Percentiles rank a stretch among this genome's conserved stretches.
These are phyloP conservation scores for Didymella segeticola DNA, from an alignment of 2,329 filamentous ascomycete species.

Conservation along the genomic window DNA sequence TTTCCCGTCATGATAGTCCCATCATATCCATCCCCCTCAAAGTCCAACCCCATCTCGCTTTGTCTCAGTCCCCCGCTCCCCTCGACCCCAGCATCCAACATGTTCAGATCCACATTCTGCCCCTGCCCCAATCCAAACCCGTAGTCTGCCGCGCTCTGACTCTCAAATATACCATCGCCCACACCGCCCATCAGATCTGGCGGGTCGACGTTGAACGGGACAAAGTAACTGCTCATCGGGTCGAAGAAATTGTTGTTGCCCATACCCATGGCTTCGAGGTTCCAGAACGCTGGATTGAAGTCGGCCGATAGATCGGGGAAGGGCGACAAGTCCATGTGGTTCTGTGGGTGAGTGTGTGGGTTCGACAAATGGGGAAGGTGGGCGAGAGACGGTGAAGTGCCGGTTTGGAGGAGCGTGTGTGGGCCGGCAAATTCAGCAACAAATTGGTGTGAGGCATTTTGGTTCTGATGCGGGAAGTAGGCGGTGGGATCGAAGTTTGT, in stretches of 20 bases:
- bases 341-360: slow-evolving; percentile 25
- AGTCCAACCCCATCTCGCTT: slow-evolving; percentile 6
- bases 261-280: slow-evolving; percentile 41
- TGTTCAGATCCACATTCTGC: slow-evolving; percentile 25
- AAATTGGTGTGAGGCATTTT: slow-evolving; percentile 39
- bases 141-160: slow-evolving; percentile 22
- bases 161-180: slow-evolving; percentile 45
- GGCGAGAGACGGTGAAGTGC: slow-evolving; percentile 39
- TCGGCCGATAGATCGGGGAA: slow-evolving; percentile 44
- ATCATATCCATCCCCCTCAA: slow-evolving; percentile 3
- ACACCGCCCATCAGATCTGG: slow-evolving; percentile 50
- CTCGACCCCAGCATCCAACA: slow-evolving; percentile 21
- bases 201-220: slow-evolving; percentile 90
- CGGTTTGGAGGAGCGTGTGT: slow-evolving; percentile 36
- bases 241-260: slow-evolving; percentile 45
- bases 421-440: slow-evolving; percentile 57
- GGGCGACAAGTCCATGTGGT: slow-evolving; percentile 37
- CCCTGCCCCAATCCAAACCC: slow-evolving; percentile 34
- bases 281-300: slow-evolving; percentile 45
- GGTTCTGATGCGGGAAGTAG: slow-evolving; percentile 38
- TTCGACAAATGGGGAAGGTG: slow-evolving; percentile 32
- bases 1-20: not conserved
- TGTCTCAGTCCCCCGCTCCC: not conserved
- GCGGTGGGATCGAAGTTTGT: slow-evolving; percentile 37
- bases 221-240: slow-evolving; percentile 78